Conservation (phyloP, 1,284 basidiomycete species). For the Amylostereum areolatum region DNA sequence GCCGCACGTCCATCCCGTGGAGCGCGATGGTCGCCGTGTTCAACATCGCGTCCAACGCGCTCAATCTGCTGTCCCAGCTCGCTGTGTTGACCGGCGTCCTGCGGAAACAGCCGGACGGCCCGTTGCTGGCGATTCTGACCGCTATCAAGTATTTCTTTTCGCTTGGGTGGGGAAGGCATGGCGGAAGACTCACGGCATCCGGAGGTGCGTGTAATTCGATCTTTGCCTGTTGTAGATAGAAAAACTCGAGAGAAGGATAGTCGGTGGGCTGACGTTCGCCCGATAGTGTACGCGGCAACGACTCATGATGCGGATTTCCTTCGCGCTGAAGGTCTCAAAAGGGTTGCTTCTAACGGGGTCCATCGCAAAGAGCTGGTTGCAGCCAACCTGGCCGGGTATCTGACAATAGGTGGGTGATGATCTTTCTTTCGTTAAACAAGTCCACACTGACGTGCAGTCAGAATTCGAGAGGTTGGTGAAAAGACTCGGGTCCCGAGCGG, state of each 20-base stretch:
- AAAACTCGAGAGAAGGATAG: too few species aligned
- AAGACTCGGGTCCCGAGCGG: constrained; percentile 44
- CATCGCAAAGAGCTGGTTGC: constrained; percentile 75
- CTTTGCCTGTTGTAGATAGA: not conserved
- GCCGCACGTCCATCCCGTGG: constrained; percentile 53
- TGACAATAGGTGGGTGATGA: constrained; percentile 37
- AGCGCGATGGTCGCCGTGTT: constrained; percentile 42
- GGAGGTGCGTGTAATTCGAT: not conserved
- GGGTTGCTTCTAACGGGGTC: constrained; percentile 38
- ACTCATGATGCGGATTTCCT: constrained; percentile 59
- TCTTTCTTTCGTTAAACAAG: not conserved
- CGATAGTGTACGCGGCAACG: constrained; percentile 67
- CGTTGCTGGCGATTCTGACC: constrained; percentile 50
- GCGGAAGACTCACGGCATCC: not conserved
- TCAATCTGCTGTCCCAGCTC: constrained; percentile 55
- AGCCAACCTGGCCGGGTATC: constrained; percentile 50
- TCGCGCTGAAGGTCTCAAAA: constrained; percentile 59
- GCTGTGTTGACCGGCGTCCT: constrained; percentile 58
- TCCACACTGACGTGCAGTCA: constrained; percentile 16
- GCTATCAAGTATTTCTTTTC: constrained; percentile 23
- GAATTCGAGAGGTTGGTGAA: constrained; percentile 38
- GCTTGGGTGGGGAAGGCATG: too few species aligned
- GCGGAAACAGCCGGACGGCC: constrained; percentile 56
- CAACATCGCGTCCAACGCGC: constrained; percentile 34
- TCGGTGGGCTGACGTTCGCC: too few species aligned